A percentile compares a stretch with the other conserved stretches of the same genome.
Conservation (phyloP, 805 yeast genomes). For the Saturnispora diversa region DNA sequence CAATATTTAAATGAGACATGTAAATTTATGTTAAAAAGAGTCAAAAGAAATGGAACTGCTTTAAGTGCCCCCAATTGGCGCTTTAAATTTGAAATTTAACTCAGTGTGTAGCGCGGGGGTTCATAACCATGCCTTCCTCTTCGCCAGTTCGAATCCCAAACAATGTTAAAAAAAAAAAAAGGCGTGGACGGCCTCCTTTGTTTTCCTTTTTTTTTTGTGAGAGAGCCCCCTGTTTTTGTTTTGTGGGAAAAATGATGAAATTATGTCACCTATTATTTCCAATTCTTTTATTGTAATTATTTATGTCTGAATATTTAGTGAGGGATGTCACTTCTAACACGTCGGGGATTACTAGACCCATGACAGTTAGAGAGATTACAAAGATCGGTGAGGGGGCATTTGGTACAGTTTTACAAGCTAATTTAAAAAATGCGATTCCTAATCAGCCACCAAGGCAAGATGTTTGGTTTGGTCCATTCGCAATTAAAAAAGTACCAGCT, state of each 20-base stretch:
- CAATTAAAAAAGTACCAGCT: constrained; percentile 78
- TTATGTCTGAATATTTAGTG: constrained; percentile 35
- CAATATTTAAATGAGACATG: too few relatives aligned
- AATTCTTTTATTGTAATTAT: too few relatives aligned
- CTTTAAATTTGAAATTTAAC: background rate
- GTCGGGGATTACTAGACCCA: constrained; percentile 44
- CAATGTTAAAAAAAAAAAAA: too few relatives aligned
- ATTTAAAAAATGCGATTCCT: constrained; percentile 28
- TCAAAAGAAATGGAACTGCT: too few relatives aligned
- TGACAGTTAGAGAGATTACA: constrained; percentile 64
- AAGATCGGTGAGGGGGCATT: constrained; percentile 83
- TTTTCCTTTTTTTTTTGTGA: too few relatives aligned
- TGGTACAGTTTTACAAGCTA: constrained; percentile 77
- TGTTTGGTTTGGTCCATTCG: constrained; percentile 71
- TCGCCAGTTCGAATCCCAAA: background rate
- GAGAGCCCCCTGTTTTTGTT: too few relatives aligned
- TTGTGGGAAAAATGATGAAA: background rate
- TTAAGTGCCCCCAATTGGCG: too few relatives aligned
- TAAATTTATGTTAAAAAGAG: too few relatives aligned
- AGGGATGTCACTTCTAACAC: constrained; percentile 57
- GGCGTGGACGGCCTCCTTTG: too few relatives aligned
- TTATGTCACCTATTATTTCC: background rate
- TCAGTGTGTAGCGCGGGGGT: background rate
- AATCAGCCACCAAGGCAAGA: constrained; percentile 13
- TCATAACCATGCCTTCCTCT: background rate